A percentile compares a stretch with the other conserved stretches of the same genome.
phyloP scores from a whole-genome alignment of 352 stramenopile genomes.

The Phytophthora hybrid region DNA sequence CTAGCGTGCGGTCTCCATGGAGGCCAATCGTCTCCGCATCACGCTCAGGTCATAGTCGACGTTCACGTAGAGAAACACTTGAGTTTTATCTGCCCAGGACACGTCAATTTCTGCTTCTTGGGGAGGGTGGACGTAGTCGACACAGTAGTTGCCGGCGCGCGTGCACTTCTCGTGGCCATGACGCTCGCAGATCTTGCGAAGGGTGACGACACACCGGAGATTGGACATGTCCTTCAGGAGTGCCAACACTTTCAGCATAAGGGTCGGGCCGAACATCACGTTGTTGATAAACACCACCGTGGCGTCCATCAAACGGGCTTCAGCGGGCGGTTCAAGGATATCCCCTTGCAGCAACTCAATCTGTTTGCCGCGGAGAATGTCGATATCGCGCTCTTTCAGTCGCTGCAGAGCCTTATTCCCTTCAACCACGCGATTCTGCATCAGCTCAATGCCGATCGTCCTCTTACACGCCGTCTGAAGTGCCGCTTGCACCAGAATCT shows the following conservation, averaged over 20 bases:
- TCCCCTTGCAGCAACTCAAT: conserved; percentile 78
- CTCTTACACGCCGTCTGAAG: conserved; percentile 73
- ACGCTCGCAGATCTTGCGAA: conserved; percentile 85
- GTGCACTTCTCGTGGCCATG: conserved; percentile 72
- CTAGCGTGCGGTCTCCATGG: not conserved
- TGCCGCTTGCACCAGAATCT: conserved; percentile 80
- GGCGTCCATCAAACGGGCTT: conserved; percentile 68
- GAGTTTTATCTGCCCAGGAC: conserved; percentile 83
- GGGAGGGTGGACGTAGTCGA: conserved; percentile 78
- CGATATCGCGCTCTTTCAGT: conserved; percentile 48
- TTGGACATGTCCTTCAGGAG: conserved; percentile 72
- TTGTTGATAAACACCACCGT: conserved; percentile 92
- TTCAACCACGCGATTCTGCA: conserved; percentile 83
- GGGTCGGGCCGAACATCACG: conserved; percentile 78
- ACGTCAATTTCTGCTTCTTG: conserved; percentile 75
- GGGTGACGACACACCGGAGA: conserved; percentile 71
- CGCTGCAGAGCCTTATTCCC: conserved; percentile 64
- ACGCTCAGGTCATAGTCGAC: conserved; percentile 51
- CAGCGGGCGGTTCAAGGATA: conserved; percentile 67
- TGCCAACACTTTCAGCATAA: conserved; percentile 79
- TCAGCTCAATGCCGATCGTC: conserved; percentile 85
- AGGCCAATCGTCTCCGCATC: conserved; percentile 38
- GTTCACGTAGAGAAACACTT: conserved; percentile 78
- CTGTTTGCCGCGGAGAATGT: conserved; percentile 57
- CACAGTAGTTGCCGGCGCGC: conserved; percentile 62